A percentile compares a stretch with the other conserved stretches of the same genome.
phyloP scores from a whole-genome alignment of 306 rosid genomes.

The Albizia julibrissin region DNA sequence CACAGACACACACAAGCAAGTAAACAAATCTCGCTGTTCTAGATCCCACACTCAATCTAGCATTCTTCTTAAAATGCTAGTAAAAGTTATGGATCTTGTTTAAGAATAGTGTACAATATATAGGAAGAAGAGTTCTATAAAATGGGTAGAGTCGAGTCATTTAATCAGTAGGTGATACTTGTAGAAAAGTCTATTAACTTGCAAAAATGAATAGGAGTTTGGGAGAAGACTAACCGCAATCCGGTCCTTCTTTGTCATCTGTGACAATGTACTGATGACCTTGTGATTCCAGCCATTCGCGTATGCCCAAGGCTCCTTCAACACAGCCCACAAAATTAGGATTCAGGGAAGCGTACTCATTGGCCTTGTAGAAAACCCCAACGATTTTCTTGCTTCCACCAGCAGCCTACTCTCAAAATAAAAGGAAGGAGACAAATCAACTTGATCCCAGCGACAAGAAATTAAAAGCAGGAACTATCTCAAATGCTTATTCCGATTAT shows the following conservation, averaged over 20 bases:
- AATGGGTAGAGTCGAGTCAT: not conserved
- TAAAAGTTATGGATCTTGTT: not conserved
- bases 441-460: not conserved
- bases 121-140: not conserved
- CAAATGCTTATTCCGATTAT: not conserved
- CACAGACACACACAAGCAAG: not conserved
- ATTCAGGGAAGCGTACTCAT: constrained; percentile 75
- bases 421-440: not conserved
- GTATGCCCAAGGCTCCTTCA: constrained; percentile 84
- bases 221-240: constrained; percentile 59
- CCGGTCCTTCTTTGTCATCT: constrained; percentile 89
- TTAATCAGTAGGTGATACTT: not conserved
- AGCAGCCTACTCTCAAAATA: constrained; percentile 56
- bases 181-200: not conserved
- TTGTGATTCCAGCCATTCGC: constrained; percentile 90
- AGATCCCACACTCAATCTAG: not conserved
- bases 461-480: not conserved
- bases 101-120: not conserved
- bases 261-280: constrained; percentile 93
- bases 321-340: constrained; percentile 91
- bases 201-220: not conserved
- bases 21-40: not conserved
- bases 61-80: not conserved
- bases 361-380: constrained; percentile 92
- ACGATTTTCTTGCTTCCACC: constrained; percentile 90